These are phyloP conservation scores for Aureococcus anophagefferens DNA, from an alignment of 108 stramenopile species.

Conservation along the genomic window DNA sequence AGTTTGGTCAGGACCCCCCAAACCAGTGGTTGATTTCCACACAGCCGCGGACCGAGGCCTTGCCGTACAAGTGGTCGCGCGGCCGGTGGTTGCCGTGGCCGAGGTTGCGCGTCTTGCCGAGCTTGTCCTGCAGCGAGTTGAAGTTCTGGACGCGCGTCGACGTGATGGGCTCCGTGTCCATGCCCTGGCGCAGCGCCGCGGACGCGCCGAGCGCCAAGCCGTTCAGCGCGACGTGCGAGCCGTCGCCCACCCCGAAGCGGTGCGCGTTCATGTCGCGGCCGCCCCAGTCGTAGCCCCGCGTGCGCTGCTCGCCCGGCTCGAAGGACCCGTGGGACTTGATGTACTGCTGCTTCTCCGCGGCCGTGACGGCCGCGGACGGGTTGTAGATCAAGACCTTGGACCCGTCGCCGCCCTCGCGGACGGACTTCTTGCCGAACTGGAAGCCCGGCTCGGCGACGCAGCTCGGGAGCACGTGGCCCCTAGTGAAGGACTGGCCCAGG, in stretches of 20 bases:
- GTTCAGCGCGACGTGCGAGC: slow-evolving; percentile 9
- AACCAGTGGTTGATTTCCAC: too few species aligned
- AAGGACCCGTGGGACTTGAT: slow-evolving; percentile 27
- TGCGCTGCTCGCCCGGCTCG: slow-evolving; percentile 50
- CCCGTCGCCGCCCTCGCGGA: slow-evolving; percentile 3
- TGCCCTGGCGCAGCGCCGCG: slow-evolving; percentile 34
- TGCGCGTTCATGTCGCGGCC: slow-evolving; percentile 24
- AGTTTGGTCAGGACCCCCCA: too few species aligned
- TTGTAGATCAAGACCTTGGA: slow-evolving; percentile 52
- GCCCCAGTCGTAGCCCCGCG: slow-evolving; percentile 53
- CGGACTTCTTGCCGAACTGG: slow-evolving; percentile 21
- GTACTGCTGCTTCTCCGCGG: slow-evolving; percentile 17
- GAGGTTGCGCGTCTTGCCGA: slow-evolving; percentile 34
- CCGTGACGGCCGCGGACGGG: slow-evolving; percentile 12
- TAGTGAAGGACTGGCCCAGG: slow-evolving; percentile 37
- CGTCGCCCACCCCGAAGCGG: slow-evolving; percentile 2
- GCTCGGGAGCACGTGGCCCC: slow-evolving; percentile 43
- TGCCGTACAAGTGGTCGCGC: too few species aligned
- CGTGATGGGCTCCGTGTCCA: slow-evolving; percentile 9
- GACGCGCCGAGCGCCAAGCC: slow-evolving; percentile 35
- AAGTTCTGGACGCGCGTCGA: slow-evolving; percentile 29
- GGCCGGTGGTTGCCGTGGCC: too few species aligned
- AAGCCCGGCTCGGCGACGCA: background rate
- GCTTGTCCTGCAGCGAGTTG: slow-evolving; percentile 29
- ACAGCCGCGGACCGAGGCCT: too few species aligned